Conservation (phyloP, 192 early-diverging fungal species). For the Chytriomyces confervae region DNA sequence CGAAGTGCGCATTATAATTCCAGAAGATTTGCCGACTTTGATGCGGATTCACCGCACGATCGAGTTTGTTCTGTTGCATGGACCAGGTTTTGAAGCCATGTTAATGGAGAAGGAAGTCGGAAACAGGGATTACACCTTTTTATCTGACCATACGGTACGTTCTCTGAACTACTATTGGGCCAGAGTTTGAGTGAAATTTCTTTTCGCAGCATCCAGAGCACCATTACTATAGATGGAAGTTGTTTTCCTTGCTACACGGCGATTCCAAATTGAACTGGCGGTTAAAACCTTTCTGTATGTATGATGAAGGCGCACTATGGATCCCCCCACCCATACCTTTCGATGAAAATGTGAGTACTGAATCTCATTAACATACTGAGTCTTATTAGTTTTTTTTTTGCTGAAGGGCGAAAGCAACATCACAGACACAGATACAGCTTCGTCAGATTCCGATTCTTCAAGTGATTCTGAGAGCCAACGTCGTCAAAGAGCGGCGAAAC, state of each 20-base stretch:
- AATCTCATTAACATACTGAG: not conserved
- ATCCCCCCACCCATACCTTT: conserved; percentile 79
- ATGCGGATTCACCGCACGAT: conserved; percentile 83
- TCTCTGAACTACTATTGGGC: conserved; percentile 1
- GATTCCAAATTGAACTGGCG: conserved; percentile 78
- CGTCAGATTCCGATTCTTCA: conserved; percentile 53
- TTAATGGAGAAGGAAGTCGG: conserved; percentile 67
- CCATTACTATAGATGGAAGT: conserved; percentile 89
- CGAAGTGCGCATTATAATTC: conserved; percentile 72
- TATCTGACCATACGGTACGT: conserved; percentile 73
- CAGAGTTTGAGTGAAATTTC: not conserved
- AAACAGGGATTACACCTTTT: conserved; percentile 74
- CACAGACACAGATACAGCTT: conserved; percentile 32
- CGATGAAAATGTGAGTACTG: conserved; percentile 62
- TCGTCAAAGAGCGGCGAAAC: not conserved
- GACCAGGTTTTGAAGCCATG: conserved; percentile 74
- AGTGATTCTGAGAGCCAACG: conserved; percentile 23
- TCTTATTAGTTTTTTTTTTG: not conserved
- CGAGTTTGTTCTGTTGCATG: conserved; percentile 77
- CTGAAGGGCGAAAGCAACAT: not conserved
- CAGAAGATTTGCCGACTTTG: conserved; percentile 57
- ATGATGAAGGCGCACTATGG: conserved; percentile 81
- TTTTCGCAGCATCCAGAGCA: conserved; percentile 70
- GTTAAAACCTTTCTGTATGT: conserved; percentile 84
- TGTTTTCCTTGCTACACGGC: conserved; percentile 86